Evolutionary conservation across 1,139 yeast species (phyloP), one percentile per base, ranked within the genome.

Genomic region (Pneumocystis oryctolagi): DNA sequence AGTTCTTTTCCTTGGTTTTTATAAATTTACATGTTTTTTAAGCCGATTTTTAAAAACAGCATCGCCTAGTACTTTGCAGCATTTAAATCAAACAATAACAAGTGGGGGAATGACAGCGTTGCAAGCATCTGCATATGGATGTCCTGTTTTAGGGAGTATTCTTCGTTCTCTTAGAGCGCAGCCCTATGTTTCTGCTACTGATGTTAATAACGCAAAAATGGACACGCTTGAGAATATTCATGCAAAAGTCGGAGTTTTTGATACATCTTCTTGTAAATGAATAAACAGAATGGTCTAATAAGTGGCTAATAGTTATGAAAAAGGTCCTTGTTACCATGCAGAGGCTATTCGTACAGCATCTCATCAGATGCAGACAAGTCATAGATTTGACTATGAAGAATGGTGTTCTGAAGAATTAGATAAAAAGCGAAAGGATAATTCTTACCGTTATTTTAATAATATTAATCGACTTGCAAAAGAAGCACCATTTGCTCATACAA

Each of bases 401-500:
- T 78, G 82, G 69, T 82, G 87, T 73, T 79, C 79, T 62, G 71
- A 74, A 62, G 94, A 88, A 70, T 77, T 92, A 68, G 74, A 79
- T 65, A 82, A 81, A 72, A 92, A 92, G 77, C 83, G 95, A 73
- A 71, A 77, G 62, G 98, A 94, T 78, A 89, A 87, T 74, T 89
- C 97, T 37, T 92, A 92, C 77, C 85, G 99, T 71, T 90, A 82
- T 74, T 92, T 92, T 80, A 92, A 94, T 81, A 92, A 92, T 79
- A 89, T 92, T 77, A 92, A 92, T 78, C 84, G 99, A 69, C 81
- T 92, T 71, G 97, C 97, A 62, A 79, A 84, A 67, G 96, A 90
- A 72, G 92, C 89, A 72, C 99, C 99, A 59, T 78, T 77, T 70
- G 98, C 98, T 59, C 98, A 92, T 73, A 82, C 94, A 68, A 80